Evolutionary conservation across 139 green algal genomes (phyloP).

Genomic region (Chlorella sp.): DNA sequence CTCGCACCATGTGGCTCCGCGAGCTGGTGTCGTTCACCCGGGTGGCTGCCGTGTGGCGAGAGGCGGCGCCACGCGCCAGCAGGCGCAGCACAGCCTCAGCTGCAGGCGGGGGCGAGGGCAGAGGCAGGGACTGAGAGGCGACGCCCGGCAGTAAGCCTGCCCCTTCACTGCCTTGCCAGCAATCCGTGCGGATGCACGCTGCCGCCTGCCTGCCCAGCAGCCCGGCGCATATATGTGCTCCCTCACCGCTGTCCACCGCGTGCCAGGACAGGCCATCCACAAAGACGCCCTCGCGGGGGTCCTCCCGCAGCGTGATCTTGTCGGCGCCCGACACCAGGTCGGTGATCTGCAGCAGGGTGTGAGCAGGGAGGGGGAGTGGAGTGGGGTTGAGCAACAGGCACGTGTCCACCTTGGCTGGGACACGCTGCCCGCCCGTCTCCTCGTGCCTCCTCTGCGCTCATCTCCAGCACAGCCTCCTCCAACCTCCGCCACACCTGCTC

Average conservation of each 20-base stretch:
- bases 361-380: neutral
- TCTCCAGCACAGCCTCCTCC: neutral
- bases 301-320: constrained; percentile 56
- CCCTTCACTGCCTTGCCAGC: neutral
- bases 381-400: too few species aligned
- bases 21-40: constrained; percentile 87
- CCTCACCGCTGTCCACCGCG: constrained; percentile 69
- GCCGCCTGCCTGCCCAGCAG: neutral
- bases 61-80: constrained; percentile 69
- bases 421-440: neutral
- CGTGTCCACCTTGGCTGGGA: too few species aligned
- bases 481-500: constrained; percentile 59
- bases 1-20: constrained; percentile 91
- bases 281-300: constrained; percentile 75
- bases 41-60: constrained; percentile 83
- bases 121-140: too few species aligned
- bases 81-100: constrained; percentile 69
- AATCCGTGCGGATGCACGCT: neutral
- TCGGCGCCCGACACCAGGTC: constrained; percentile 81
- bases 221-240: too few species aligned
- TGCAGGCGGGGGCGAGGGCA: neutral
- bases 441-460: neutral
- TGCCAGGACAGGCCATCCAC: constrained; percentile 87
- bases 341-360: constrained; percentile 68
- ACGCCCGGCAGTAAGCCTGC: neutral